Evolutionary conservation across 805 yeast genomes (phyloP), one percentile per base, ranked within the genome.

Genomic region (Pichia cephalocereana): DNA sequence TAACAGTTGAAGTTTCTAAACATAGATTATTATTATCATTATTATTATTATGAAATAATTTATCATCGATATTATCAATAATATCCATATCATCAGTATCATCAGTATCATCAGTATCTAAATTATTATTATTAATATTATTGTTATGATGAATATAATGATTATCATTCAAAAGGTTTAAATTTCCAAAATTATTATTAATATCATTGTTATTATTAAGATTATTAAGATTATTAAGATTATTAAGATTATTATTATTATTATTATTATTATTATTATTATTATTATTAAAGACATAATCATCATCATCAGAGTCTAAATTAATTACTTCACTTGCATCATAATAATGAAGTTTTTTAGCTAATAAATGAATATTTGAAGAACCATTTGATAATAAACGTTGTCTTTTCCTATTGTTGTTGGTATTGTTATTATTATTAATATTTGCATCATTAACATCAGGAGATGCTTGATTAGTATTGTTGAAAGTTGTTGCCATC

Each of bases 291-390:
- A 62, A 63, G 31, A 56, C 54, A 46, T 66, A 65, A 27, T 64
- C 64, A 17, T 69, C 73, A 27, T 69, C 68, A 43, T 71, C 76
- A 0, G 75, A 71, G 46, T 69, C 75, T 42, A 71, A 52, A 38
- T 67, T 61, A 34, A 70, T 63, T 4, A 70, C 60, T 50, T 69
- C 69, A 39, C 19, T 46, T 12, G 45, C 19, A 36, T 48, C 39
- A 19, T 43, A 38, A 17, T 26, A 45, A 23, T 48, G 51, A 17
- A 41, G 51, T 17, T 48, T 52, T 43, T 53, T 53, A 26, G 49
- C 46, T 36, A 49, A 26, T 23, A 46, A 36, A 17, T 46, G 48
- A 43, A 49, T 51, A 40, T 44, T 49, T 38, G 52, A 37, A 6
- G 51, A 46, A n/a, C 46, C 48, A 45, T 45, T 45, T 18, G 51